Percentiles rank a stretch among this genome's conserved stretches.
phyloP scores from a whole-genome alignment of 2,329 filamentous ascomycete species.

The Teratosphaeria destructans region DNA sequence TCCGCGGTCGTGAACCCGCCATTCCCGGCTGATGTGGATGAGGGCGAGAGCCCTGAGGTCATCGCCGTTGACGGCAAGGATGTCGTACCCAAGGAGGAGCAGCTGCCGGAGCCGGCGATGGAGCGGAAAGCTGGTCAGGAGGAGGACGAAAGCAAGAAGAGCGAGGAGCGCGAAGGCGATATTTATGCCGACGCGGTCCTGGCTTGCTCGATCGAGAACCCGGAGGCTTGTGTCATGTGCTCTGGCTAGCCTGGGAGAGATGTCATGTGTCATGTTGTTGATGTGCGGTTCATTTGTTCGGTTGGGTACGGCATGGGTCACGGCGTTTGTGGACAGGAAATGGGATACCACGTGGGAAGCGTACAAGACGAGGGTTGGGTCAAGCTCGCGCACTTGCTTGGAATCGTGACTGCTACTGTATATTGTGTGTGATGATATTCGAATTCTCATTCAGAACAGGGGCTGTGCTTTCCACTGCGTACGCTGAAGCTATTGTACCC shows the following conservation, averaged over 20 bases:
- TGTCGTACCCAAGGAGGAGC: constrained; percentile 47
- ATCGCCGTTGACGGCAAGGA: constrained; percentile 59
- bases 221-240: constrained; percentile 93
- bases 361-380: background rate
- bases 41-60: constrained; percentile 70
- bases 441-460: background rate
- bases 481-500: background rate
- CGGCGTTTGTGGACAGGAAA: background rate
- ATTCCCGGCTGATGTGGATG: constrained; percentile 67
- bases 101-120: constrained; percentile 49
- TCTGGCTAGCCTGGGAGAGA: constrained; percentile 52
- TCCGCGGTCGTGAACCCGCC: constrained; percentile 50
- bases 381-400: background rate
- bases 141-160: constrained; percentile 64
- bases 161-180: constrained; percentile 68
- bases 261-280: background rate
- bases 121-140: constrained; percentile 45
- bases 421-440: background rate
- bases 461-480: background rate
- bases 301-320: background rate
- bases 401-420: background rate
- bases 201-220: constrained; percentile 94
- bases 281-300: background rate
- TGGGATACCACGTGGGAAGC: background rate
- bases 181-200: constrained; percentile 92